Conservation (phyloP, 495 filamentous ascomycete species). For the Neurospora pannonica region DNA sequence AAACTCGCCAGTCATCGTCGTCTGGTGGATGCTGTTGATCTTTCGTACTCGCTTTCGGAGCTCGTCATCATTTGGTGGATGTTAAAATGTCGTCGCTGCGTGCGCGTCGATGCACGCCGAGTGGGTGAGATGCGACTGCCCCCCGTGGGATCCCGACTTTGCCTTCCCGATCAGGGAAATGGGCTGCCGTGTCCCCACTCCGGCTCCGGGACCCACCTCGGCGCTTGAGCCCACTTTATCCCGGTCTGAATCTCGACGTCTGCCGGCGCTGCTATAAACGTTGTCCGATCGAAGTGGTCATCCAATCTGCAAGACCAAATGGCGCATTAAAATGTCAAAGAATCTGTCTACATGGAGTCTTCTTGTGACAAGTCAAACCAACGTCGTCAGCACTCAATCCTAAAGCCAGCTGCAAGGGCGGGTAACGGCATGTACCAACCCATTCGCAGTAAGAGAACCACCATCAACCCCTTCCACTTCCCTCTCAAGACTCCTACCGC, state of each 20-base stretch:
- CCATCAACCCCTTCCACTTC: neutral
- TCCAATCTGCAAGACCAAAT: too few species aligned
- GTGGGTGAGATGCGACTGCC: neutral
- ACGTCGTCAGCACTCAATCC: neutral
- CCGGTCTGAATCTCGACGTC: neutral
- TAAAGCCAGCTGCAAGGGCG: neutral
- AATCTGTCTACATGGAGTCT: too few species aligned
- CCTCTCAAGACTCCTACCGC: neutral
- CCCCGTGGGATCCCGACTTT: neutral
- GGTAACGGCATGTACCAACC: neutral
- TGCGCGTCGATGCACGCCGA: neutral
- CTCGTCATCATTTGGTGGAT: neutral
- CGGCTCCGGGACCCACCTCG: neutral
- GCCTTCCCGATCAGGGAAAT: neutral
- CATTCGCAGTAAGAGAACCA: neutral
- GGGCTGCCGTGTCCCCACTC: neutral
- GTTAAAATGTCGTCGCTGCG: neutral
- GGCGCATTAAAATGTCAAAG: too few species aligned
- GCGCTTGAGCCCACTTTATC: neutral
- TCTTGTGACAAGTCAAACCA: neutral
- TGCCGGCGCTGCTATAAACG: too few species aligned
- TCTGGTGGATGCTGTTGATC: neutral
- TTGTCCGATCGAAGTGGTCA: too few species aligned
- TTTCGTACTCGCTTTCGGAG: neutral
- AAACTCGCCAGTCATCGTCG: neutral